phyloP scores from a whole-genome alignment of 2,329 filamentous ascomycete species.

The Rhinocladiella mackenziei region DNA sequence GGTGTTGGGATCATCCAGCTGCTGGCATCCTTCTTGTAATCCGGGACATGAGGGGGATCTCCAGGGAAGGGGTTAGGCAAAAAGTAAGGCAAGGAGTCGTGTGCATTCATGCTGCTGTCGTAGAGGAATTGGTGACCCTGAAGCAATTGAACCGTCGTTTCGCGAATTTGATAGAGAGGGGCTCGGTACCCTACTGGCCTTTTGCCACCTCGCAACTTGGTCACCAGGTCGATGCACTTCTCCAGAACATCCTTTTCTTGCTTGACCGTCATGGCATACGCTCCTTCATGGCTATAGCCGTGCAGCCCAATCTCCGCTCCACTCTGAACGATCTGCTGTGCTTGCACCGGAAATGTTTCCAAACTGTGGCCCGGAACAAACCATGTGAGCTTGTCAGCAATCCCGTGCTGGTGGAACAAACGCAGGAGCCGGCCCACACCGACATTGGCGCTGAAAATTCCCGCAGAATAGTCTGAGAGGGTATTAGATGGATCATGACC shows the following conservation, averaged over 20 bases:
- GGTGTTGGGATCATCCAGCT: slow-evolving; percentile 45
- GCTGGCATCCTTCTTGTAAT: slow-evolving; percentile 41
- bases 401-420: slow-evolving; percentile 50
- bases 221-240: slow-evolving; percentile 47
- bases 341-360: slow-evolving; percentile 54
- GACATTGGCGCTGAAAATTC: slow-evolving; percentile 55
- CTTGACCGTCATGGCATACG: slow-evolving; percentile 40
- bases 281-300: slow-evolving; percentile 39
- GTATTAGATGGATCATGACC: slow-evolving; percentile 51
- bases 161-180: slow-evolving; percentile 50
- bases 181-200: slow-evolving; percentile 50
- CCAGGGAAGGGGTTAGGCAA: slow-evolving; percentile 36
- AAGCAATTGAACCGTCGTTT: slow-evolving; percentile 47
- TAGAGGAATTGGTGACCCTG: slow-evolving; percentile 50
- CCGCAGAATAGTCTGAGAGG: slow-evolving; percentile 53
- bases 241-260: slow-evolving; percentile 50
- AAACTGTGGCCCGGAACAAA: slow-evolving; percentile 58
- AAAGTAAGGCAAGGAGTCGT: slow-evolving; percentile 50
- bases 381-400: slow-evolving; percentile 55
- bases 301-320: slow-evolving; percentile 45
- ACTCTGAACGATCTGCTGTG: slow-evolving; percentile 48
- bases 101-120: slow-evolving; percentile 49
- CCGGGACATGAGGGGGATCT: slow-evolving; percentile 37
- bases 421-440: slow-evolving; percentile 54
- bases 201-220: slow-evolving; percentile 41